These are phyloP conservation scores for Penicillium cataractarum DNA, from an alignment of 495 filamentous ascomycete species.

Conservation along the genomic window DNA sequence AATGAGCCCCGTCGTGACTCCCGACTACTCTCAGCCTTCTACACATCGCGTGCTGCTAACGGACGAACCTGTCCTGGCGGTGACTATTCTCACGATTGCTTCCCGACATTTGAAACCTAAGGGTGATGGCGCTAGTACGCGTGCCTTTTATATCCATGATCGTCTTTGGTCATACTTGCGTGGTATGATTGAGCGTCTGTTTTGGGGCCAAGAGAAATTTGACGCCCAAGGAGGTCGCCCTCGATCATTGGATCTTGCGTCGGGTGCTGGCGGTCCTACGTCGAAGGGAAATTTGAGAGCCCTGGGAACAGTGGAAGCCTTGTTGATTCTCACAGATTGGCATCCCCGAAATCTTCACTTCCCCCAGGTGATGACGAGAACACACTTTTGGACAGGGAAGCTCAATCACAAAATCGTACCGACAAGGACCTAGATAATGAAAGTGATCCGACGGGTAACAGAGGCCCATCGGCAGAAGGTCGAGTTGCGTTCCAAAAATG, in stretches of 20 bases:
- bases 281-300: constrained; percentile 80
- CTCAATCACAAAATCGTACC: constrained; percentile 39
- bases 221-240: constrained; percentile 76
- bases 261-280: constrained; percentile 53
- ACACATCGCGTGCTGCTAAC: constrained; percentile 77
- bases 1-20: constrained; percentile 87
- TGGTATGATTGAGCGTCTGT: constrained; percentile 89
- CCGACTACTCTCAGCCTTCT: constrained; percentile 74
- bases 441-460: constrained; percentile 32
- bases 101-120: constrained; percentile 80
- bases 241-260: constrained; percentile 64
- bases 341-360: constrained; percentile 95
- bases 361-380: constrained; percentile 83
- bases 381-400: constrained; percentile 57
- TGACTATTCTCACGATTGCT: constrained; percentile 87
- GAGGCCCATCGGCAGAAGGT: constrained; percentile 53
- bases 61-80: constrained; percentile 88
- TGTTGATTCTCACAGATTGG: constrained; percentile 95
- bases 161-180: constrained; percentile 94
- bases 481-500: constrained; percentile 82
- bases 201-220: constrained; percentile 95
- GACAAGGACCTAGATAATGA: constrained; percentile 45
- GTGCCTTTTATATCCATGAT: constrained; percentile 90
- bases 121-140: constrained; percentile 78
- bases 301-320: constrained; percentile 88